A percentile compares a stretch with the other conserved stretches of the same genome.
phyloP scores from a whole-genome alignment of 768 basidiomycete genomes.

The Sporobolomyces pararoseus region DNA sequence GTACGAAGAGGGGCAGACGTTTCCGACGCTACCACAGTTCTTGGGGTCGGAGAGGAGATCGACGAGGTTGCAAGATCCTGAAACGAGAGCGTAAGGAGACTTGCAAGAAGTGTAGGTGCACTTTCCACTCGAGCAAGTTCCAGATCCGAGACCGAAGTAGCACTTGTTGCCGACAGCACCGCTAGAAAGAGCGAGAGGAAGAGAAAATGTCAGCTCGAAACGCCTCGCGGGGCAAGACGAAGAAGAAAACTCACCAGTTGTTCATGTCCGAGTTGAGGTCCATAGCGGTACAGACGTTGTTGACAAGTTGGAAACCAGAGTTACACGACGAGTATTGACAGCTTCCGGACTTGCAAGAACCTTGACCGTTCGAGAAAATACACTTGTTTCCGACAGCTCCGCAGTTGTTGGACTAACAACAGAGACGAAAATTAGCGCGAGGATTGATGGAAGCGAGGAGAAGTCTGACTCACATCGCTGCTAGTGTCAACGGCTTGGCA shows the following conservation, averaged over 20 bases:
- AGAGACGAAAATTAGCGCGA: neutral
- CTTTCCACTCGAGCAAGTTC: constrained; percentile 6
- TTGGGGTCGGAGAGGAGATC: constrained; percentile 19
- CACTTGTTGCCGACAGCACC: constrained; percentile 31
- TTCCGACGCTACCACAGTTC: constrained; percentile 23
- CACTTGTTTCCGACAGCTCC: constrained; percentile 23
- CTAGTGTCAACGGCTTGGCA: constrained; percentile 18
- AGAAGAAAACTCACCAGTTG: constrained; percentile 18
- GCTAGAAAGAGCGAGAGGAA: neutral
- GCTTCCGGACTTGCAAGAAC: neutral
- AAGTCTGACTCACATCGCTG: constrained; percentile 28
- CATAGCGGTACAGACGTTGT: constrained; percentile 12
- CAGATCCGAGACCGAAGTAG: constrained; percentile 2
- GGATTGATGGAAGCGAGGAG: neutral
- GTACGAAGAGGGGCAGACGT: constrained; percentile 29
- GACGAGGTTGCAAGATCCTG: constrained; percentile 26
- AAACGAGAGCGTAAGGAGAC: neutral
- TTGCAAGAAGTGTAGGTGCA: constrained; percentile 23
- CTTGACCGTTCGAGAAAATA: constrained; percentile 8
- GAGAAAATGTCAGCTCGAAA: neutral
- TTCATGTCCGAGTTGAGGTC: constrained; percentile 10
- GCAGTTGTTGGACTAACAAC: constrained; percentile 13
- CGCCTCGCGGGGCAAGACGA: neutral
- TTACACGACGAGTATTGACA: constrained; percentile 20
- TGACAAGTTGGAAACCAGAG: constrained; percentile 23